Evolutionary conservation across 1,284 basidiomycete genomes (phyloP), one percentile per base, ranked within the genome.

Genomic region (Leccinum huronense): DNA sequence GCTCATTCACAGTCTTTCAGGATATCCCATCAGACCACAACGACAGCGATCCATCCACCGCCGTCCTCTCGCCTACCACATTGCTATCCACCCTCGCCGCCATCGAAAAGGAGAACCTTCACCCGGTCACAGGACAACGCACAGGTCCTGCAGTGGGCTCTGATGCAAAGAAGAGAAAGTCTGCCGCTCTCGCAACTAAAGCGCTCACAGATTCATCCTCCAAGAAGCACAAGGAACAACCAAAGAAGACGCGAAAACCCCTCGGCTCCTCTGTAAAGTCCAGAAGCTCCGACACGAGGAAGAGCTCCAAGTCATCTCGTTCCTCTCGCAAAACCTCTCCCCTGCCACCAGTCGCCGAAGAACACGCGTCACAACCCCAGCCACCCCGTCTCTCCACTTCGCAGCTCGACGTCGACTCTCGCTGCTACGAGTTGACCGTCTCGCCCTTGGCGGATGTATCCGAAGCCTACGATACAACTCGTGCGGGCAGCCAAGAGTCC

Each of bases 41-140:
- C 67, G 69, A 70, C 72, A 48, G 31, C 45, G 66, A 70, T 62
- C 60, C 61, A 48, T 68, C 27, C 56, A 57, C 65, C 34, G 6
- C 67, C n/a, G 64, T 64, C 23, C 51, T 67, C 60, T 61, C 68
- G 16, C 57, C 69, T 58, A 59, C 75, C 66, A 77, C 78, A 65
- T 68, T 74, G 2, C 59, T 76, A 61, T 74, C 76, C 53, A 73
- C 79, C 0, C 73, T 78, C 34, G 76, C 78, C 34, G 71, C 77
- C 27, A 74, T 77, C 63, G 88, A 91, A 78, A 92, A 92, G 80
- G 90, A 92, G 76, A 92, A 92, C 72, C 78, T 87, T 57, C 81
- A 91, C 73, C 90, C 90, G 45, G 65, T 88, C 67, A 91, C 90
- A 6, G 90, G 90, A 10, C 81, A 84, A 66, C 84, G 82, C 48